Evolutionary conservation across 2,329 filamentous ascomycete genomes (phyloP).

Genomic region (Stemphylium lycopersici): DNA sequence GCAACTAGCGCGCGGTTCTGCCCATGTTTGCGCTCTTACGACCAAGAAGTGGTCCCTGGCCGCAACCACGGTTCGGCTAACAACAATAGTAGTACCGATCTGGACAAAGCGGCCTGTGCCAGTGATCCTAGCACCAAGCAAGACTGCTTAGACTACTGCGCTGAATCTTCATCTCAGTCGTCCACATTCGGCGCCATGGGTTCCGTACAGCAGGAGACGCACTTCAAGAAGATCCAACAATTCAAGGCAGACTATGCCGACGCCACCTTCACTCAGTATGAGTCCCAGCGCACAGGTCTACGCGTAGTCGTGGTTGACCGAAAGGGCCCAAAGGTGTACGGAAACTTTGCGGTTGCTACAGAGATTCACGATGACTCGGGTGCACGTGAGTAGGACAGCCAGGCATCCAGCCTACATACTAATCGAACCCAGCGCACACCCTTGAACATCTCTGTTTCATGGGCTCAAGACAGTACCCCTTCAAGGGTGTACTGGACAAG

Average conservation of each 20-base stretch:
- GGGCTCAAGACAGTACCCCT: conserved; percentile 90
- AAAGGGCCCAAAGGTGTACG: conserved; percentile 85
- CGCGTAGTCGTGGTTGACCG: conserved; percentile 90
- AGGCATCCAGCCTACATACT: background rate
- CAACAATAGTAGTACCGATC: conserved; percentile 43
- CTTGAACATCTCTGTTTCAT: conserved; percentile 61
- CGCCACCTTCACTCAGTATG: conserved; percentile 90
- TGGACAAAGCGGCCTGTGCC: conserved; percentile 32
- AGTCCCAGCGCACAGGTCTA: conserved; percentile 93
- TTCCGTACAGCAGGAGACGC: conserved; percentile 50
- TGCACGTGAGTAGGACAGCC: conserved; percentile 59
- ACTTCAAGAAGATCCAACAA: conserved; percentile 83
- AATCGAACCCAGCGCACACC: conserved; percentile 51
- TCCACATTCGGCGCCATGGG: conserved; percentile 34
- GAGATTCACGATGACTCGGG: conserved; percentile 98
- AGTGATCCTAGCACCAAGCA: conserved; percentile 6
- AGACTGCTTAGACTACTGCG: background rate
- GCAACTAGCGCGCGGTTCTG: background rate
- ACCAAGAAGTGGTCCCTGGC: background rate
- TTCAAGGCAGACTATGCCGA: conserved; percentile 92
- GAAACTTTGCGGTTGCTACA: conserved; percentile 93
- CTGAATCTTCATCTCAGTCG: background rate
- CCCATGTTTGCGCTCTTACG: background rate
- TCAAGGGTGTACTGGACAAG: conserved; percentile 95
- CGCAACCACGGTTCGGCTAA: conserved; percentile 15